These are phyloP conservation scores for Tricholoma matsutake DNA, from an alignment of 768 basidiomycete genomes.

Conservation along the genomic window DNA sequence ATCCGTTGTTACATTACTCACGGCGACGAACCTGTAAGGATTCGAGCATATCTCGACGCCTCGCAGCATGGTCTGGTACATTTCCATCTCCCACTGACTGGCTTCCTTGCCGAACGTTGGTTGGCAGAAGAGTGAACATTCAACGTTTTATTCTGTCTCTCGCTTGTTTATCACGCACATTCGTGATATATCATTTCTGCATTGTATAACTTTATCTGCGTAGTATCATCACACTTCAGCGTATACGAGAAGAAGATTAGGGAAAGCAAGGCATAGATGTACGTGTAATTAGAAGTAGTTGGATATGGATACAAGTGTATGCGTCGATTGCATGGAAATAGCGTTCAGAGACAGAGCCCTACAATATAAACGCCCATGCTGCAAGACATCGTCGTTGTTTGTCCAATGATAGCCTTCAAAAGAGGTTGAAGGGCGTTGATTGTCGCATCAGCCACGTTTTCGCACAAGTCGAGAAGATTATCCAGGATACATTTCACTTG, in stretches of 20 bases:
- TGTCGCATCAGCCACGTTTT: constrained; percentile 47
- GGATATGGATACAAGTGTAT: constrained; percentile 32
- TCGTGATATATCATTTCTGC: not conserved
- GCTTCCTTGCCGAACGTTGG: constrained; percentile 66
- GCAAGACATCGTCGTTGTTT: constrained; percentile 26
- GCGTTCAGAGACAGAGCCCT: constrained; percentile 26
- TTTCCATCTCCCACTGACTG: constrained; percentile 62
- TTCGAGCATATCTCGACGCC: constrained; percentile 45
- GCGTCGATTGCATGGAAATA: constrained; percentile 23
- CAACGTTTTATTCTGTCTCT: not conserved
- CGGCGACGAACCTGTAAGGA: not conserved
- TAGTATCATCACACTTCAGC: constrained; percentile 18
- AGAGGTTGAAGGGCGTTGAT: constrained; percentile 40
- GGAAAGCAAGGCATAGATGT: constrained; percentile 18
- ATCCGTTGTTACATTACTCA: not conserved
- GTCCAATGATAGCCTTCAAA: constrained; percentile 28
- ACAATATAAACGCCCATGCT: constrained; percentile 23
- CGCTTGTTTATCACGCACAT: not conserved
- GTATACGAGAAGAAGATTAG: constrained; percentile 1
- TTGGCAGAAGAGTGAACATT: constrained; percentile 49
- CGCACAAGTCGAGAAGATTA: constrained; percentile 42
- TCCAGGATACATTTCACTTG: constrained; percentile 61
- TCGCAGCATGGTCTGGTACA: constrained; percentile 48
- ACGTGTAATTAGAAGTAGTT: constrained; percentile 20
- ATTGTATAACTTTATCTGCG: constrained; percentile 11